Evolutionary conservation across 257 asterid species (phyloP).

Genomic region (Jacaranda copaia): DNA sequence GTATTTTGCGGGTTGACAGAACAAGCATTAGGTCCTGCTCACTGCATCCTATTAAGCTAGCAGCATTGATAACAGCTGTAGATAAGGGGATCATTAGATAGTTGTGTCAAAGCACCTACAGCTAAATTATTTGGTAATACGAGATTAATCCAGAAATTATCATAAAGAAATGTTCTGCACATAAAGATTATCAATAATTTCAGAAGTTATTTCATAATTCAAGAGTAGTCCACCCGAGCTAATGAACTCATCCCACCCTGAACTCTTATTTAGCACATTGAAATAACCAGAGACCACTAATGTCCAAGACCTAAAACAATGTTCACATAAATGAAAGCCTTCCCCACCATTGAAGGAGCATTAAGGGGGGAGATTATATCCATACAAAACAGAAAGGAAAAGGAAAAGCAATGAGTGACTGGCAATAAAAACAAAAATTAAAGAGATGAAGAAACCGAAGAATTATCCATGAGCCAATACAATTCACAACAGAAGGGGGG

Average conservation of each 20-base stretch:
- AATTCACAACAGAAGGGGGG: background rate
- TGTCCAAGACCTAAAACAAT: background rate
- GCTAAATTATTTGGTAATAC: background rate
- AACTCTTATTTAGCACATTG: background rate
- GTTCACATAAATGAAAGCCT: background rate
- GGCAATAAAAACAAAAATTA: background rate
- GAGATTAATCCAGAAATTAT: background rate
- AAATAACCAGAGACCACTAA: no score
- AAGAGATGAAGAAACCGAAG: no score
- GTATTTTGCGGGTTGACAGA: conserved; percentile 75
- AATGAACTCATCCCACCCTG: background rate
- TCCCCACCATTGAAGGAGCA: background rate
- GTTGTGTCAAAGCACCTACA: conserved; percentile 34
- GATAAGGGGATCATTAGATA: conserved; percentile 31
- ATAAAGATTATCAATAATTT: background rate
- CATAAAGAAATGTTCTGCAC: conserved; percentile 6
- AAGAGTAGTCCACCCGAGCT: background rate
- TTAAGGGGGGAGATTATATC: background rate
- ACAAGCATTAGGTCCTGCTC: conserved; percentile 69
- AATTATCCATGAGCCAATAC: background rate
- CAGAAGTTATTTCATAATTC: conserved; percentile 15
- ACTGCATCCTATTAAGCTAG: conserved; percentile 83
- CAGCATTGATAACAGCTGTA: conserved; percentile 87
- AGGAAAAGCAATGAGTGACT: background rate
- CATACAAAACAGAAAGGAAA: background rate